Evolutionary conservation across 495 filamentous ascomycete species (phyloP).

Genomic region (Thermochaetoides thermophila): DNA sequence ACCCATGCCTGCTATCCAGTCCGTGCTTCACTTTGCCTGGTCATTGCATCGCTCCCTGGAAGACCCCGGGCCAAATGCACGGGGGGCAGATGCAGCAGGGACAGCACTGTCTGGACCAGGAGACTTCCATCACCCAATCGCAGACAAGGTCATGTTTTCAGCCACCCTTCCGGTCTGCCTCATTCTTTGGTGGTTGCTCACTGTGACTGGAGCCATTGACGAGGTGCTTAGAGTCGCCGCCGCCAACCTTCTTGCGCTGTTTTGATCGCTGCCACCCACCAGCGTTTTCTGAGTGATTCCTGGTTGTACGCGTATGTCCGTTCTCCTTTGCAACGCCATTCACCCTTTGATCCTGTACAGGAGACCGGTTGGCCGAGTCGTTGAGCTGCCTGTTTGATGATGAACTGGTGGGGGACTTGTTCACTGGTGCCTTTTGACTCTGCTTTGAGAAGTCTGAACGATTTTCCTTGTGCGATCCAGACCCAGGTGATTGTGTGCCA

Average conservation of each 20-base stretch:
- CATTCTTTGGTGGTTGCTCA: conserved; percentile 35
- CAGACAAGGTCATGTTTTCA: conserved; percentile 17
- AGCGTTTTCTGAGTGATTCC: conserved; percentile 32
- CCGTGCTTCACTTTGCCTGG: not conserved
- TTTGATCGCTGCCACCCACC: conserved; percentile 35
- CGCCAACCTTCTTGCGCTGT: conserved; percentile 30
- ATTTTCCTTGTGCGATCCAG: conserved; percentile 3
- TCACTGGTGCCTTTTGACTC: conserved; percentile 9
- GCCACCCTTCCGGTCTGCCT: conserved; percentile 39
- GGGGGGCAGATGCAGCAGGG: too few relatives aligned
- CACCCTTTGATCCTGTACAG: conserved; percentile 18
- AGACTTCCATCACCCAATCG: not conserved
- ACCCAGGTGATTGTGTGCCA: conserved; percentile 1
- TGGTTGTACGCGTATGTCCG: conserved; percentile 32
- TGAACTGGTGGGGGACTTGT: conserved; percentile 9
- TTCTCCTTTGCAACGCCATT: conserved; percentile 26
- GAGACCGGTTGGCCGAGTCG: conserved; percentile 5
- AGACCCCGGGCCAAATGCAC: too few relatives aligned
- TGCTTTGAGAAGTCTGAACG: conserved; percentile 6
- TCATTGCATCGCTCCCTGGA: not conserved
- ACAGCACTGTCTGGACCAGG: not conserved
- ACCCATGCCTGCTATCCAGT: not conserved
- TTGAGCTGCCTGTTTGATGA: conserved; percentile 5
- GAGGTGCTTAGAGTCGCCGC: conserved; percentile 19
- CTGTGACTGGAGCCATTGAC: conserved; percentile 22